Conservation (phyloP, 2,329 filamentous ascomycete genomes). For the Beauveria sp. region DNA sequence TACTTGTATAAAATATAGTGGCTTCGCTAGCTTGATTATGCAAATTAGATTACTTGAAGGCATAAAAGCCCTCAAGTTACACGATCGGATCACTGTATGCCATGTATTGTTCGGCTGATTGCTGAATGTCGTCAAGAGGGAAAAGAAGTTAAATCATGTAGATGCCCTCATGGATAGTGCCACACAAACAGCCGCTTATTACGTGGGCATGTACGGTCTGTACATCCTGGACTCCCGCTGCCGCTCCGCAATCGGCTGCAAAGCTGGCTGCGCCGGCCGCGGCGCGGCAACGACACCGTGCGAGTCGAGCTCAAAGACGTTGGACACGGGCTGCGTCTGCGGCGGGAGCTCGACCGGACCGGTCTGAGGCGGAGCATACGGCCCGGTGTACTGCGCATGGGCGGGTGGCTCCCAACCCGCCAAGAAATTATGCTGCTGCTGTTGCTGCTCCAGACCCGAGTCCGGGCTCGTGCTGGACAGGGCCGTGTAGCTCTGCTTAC, state of each 20-base stretch:
- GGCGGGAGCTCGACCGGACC: background rate
- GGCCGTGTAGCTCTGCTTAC: background rate
- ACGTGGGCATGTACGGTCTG: background rate
- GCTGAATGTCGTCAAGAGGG: background rate
- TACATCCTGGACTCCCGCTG: background rate
- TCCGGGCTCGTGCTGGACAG: background rate
- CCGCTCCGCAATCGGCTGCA: background rate
- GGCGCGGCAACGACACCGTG: background rate
- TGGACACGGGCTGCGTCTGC: background rate
- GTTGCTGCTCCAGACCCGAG: background rate
- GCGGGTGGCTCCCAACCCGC: background rate
- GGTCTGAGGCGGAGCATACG: background rate
- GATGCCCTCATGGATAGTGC: background rate
- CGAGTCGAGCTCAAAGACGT: slow-evolving; percentile 8
- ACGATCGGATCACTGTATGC: background rate
- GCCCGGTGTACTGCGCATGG: background rate
- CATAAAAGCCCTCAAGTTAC: background rate
- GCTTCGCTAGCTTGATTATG: background rate
- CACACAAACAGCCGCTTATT: background rate
- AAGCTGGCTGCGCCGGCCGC: background rate
- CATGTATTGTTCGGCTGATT: background rate
- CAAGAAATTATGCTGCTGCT: background rate
- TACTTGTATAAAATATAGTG: background rate
- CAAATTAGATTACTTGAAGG: background rate
- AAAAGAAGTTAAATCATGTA: background rate